A percentile compares a stretch with the other conserved stretches of the same genome.
These are phyloP conservation scores for Xylaria intraflava DNA, from an alignment of 495 filamentous ascomycete genomes.

Conservation along the genomic window DNA sequence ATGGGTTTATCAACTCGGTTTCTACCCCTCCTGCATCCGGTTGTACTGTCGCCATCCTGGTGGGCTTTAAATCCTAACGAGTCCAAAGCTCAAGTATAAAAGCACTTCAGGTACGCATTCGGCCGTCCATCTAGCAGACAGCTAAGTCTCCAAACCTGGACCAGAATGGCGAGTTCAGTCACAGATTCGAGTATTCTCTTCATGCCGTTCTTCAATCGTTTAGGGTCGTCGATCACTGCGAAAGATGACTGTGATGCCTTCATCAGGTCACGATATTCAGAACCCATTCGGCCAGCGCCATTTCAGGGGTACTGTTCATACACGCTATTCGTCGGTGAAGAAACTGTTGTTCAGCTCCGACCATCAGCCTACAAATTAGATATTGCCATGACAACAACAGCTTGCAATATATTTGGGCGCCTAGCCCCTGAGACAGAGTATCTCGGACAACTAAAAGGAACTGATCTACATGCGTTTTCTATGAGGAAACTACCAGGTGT, in stretches of 20 bases:
- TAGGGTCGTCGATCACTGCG: constrained; percentile 13
- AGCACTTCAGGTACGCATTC: background rate
- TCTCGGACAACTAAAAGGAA: constrained; percentile 15
- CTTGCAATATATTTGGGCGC: constrained; percentile 30
- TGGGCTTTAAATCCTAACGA: background rate
- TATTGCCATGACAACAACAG: constrained; percentile 31
- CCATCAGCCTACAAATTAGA: constrained; percentile 38
- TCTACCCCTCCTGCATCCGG: constrained; percentile 23
- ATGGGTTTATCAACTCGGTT: constrained; percentile 18
- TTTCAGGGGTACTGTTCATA: constrained; percentile 50
- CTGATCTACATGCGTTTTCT: constrained; percentile 31
- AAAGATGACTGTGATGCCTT: constrained; percentile 23
- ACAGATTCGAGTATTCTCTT: constrained; percentile 18
- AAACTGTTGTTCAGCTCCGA: constrained; percentile 45
- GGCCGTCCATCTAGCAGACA: background rate
- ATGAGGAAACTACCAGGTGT: constrained; percentile 38
- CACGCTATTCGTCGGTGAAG: constrained; percentile 35
- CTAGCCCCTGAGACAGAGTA: constrained; percentile 34
- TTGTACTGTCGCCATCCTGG: constrained; percentile 5
- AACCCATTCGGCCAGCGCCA: constrained; percentile 19
- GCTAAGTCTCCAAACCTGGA: background rate
- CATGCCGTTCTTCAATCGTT: constrained; percentile 22
- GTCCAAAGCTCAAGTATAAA: constrained; percentile 1
- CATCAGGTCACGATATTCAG: constrained; percentile 13
- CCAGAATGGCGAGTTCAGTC: constrained; percentile 14